These are phyloP conservation scores for Paracamarosporium sp. DNA, from an alignment of 2,329 filamentous ascomycete species.

Conservation along the genomic window DNA sequence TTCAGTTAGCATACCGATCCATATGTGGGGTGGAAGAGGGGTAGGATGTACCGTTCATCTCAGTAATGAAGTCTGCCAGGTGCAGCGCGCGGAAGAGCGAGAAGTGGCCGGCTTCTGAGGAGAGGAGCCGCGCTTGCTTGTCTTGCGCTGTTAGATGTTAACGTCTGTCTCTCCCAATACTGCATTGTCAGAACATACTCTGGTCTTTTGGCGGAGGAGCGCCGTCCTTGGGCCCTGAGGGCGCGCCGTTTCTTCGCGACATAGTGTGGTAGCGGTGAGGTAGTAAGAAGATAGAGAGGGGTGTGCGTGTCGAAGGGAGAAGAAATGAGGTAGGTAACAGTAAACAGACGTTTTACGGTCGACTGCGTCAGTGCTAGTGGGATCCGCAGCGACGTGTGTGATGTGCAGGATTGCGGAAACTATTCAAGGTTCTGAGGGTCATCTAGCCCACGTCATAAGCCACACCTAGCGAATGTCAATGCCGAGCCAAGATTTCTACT, in stretches of 20 bases:
- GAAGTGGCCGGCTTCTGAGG: slow-evolving; percentile 75
- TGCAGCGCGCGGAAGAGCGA: slow-evolving; percentile 68
- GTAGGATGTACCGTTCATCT: slow-evolving; percentile 69
- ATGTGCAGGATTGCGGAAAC: slow-evolving; percentile 4
- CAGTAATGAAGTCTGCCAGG: slow-evolving; percentile 82
- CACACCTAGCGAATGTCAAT: slow-evolving; percentile 9
- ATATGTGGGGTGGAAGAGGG: neutral
- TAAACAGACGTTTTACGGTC: neutral
- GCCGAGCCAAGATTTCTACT: neutral
- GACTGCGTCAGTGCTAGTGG: slow-evolving; percentile 5
- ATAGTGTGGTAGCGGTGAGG: slow-evolving; percentile 48
- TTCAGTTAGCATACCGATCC: neutral
- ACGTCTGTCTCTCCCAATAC: slow-evolving; percentile 3
- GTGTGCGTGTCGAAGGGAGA: neutral
- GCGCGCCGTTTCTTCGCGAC: slow-evolving; percentile 67
- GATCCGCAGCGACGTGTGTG: neutral
- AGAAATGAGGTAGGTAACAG: neutral
- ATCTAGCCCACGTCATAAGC: slow-evolving; percentile 13
- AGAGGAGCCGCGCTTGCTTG: slow-evolving; percentile 78
- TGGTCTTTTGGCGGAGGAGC: slow-evolving; percentile 47
- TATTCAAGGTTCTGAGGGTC: slow-evolving; percentile 5
- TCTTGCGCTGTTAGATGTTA: slow-evolving; percentile 61
- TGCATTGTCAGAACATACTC: slow-evolving; percentile 42
- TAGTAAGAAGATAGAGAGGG: neutral
- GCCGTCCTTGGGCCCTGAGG: slow-evolving; percentile 56